A percentile compares a stretch with the other conserved stretches of the same genome.
Evolutionary conservation across 2,329 filamentous ascomycete genomes (phyloP).

Genomic region (Sphaerulina musiva): DNA sequence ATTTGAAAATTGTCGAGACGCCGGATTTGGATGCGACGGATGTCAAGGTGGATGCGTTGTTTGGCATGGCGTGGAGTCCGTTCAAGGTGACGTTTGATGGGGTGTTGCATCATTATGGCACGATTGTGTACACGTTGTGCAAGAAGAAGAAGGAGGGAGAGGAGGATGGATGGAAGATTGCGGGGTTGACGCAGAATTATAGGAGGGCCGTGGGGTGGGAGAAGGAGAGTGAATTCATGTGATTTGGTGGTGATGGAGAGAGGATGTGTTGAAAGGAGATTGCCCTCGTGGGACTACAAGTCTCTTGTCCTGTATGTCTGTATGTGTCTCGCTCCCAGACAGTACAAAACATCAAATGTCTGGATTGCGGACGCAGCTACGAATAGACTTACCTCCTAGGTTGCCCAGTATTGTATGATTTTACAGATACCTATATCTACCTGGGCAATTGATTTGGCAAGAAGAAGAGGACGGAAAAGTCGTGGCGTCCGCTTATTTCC

Average conservation of each 20-base stretch:
- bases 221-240: conserved; percentile 8
- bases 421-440: no score
- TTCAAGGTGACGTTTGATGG: conserved; percentile 22
- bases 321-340: no score
- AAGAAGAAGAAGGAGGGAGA: background rate
- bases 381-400: no score
- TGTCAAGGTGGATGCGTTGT: conserved; percentile 15
- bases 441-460: no score
- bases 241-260: background rate
- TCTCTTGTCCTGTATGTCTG: no score
- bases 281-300: no score
- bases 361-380: no score
- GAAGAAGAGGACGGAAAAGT: no score
- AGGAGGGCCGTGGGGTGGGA: conserved; percentile 20
- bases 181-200: conserved; percentile 22
- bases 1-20: conserved; percentile 12
- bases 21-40: conserved; percentile 17
- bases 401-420: no score
- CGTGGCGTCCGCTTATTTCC: no score
- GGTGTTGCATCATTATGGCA: conserved; percentile 22
- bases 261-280: background rate
- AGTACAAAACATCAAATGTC: no score
- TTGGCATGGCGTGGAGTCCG: conserved; percentile 18
- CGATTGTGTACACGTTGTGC: conserved; percentile 13
- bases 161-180: conserved; percentile 17